Percentiles rank a stretch among this genome's conserved stretches.
These are phyloP conservation scores for Bocquillonia castaneifolia DNA, from an alignment of 441 rosid genomes.

Conservation along the genomic window DNA sequence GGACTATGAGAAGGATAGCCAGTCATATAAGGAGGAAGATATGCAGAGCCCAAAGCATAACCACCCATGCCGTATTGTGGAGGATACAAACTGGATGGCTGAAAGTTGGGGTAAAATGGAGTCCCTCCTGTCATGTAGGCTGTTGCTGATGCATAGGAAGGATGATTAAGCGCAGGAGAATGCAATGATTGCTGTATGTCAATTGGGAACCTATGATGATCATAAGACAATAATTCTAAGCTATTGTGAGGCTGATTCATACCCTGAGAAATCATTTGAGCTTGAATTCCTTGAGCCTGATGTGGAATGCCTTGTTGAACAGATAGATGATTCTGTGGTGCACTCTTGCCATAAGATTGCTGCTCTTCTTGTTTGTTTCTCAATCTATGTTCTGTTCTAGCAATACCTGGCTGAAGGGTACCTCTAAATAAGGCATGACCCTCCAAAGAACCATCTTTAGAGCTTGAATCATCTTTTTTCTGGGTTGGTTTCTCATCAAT, in stretches of 20 bases:
- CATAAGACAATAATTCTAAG: constrained; percentile 32
- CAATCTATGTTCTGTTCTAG: constrained; percentile 34
- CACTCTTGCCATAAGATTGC: constrained; percentile 48
- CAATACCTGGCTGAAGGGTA: constrained; percentile 35
- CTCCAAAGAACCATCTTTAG: constrained; percentile 35
- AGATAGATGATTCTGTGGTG: constrained; percentile 39
- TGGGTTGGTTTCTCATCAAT: constrained; percentile 26
- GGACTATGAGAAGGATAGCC: constrained; percentile 48
- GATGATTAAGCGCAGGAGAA: constrained; percentile 50
- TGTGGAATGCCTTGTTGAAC: constrained; percentile 39
- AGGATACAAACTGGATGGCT: constrained; percentile 39
- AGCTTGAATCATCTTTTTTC: constrained; percentile 35
- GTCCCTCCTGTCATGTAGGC: constrained; percentile 40
- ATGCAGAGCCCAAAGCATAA: constrained; percentile 37
- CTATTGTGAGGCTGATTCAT: constrained; percentile 32
- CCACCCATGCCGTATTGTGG: constrained; percentile 52
- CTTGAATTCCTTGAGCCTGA: constrained; percentile 39
- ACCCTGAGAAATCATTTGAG: constrained; percentile 33
- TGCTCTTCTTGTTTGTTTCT: constrained; percentile 58
- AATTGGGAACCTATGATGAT: constrained; percentile 29
- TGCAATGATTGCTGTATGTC: constrained; percentile 41
- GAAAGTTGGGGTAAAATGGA: constrained; percentile 41
- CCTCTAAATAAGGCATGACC: constrained; percentile 36
- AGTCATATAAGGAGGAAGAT: constrained; percentile 39
- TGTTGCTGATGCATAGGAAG: constrained; percentile 35